Evolutionary conservation across 257 asterid genomes (phyloP).

Genomic region (Gardenia jasminoides): DNA sequence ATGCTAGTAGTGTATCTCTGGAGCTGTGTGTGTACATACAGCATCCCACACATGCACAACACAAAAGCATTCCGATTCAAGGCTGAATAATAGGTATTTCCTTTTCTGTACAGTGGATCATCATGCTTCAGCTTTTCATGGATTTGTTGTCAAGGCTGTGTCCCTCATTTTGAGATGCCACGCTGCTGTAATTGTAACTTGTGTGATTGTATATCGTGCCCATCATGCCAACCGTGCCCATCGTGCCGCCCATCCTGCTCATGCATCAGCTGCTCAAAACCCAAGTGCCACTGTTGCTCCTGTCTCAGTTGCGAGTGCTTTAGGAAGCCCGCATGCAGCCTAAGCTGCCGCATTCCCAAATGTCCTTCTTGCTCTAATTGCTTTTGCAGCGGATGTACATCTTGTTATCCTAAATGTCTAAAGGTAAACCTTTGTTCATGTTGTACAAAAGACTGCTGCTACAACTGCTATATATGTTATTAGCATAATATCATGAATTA

Average conservation of each 20-base stretch:
- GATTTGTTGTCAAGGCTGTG: slow-evolving; percentile 44
- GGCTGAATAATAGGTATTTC: background rate
- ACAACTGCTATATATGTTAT: slow-evolving; percentile 53
- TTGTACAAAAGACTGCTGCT: slow-evolving; percentile 47
- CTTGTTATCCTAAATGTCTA: slow-evolving; percentile 34
- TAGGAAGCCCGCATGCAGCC: slow-evolving; percentile 36
- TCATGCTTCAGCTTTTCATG: slow-evolving; percentile 55
- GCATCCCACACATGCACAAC: background rate
- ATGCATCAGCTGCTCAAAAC: slow-evolving; percentile 39
- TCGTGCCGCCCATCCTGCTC: slow-evolving; percentile 23
- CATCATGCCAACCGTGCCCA: slow-evolving; percentile 25
- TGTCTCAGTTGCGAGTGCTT: slow-evolving; percentile 43
- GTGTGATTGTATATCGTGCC: slow-evolving; percentile 28
- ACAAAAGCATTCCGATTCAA: too few species aligned
- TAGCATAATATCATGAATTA: slow-evolving; percentile 26
- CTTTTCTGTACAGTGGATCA: slow-evolving; percentile 40
- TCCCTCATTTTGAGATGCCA: slow-evolving; percentile 33
- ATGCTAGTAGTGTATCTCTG: too few species aligned
- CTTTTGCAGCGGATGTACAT: slow-evolving; percentile 25
- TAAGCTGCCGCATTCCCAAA: slow-evolving; percentile 37
- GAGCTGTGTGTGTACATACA: too few species aligned
- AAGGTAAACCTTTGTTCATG: slow-evolving; percentile 49
- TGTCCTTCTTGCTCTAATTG: slow-evolving; percentile 35
- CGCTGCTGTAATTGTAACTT: slow-evolving; percentile 35
- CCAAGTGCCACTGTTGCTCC: slow-evolving; percentile 41